Evolutionary conservation across 2,329 filamentous ascomycete species (phyloP).

Genomic region (Fusarium bulbicola): DNA sequence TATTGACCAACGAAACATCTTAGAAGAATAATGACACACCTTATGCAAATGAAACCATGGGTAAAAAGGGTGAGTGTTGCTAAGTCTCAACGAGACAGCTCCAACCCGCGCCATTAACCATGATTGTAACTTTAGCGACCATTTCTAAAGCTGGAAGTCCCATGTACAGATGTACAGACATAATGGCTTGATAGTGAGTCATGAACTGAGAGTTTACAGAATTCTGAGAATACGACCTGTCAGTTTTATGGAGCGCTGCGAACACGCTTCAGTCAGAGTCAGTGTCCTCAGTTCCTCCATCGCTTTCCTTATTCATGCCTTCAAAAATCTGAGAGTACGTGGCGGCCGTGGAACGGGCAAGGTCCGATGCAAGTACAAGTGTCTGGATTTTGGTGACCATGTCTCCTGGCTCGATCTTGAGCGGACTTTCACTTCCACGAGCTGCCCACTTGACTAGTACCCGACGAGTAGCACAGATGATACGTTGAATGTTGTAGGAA

Average conservation of each 20-base stretch:
- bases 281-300: neutral
- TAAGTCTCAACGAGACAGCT: neutral
- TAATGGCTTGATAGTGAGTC: neutral
- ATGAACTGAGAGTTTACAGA: neutral
- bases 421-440: neutral
- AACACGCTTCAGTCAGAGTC: neutral
- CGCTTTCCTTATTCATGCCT: neutral
- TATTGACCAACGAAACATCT: neutral
- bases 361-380: neutral
- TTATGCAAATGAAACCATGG: neutral
- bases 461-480: neutral
- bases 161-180: neutral
- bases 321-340: neutral
- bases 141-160: neutral
- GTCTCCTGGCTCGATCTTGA: neutral
- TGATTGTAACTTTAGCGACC: neutral
- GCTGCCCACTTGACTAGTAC: neutral
- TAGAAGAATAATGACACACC: neutral
- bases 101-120: neutral
- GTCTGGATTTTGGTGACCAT: neutral
- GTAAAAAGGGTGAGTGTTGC: neutral
- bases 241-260: neutral
- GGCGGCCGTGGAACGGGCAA: neutral
- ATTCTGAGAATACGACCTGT: neutral
- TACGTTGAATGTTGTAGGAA: neutral